A percentile compares a stretch with the other conserved stretches of the same genome.
phyloP scores from a whole-genome alignment of 2,329 filamentous ascomycete genomes.

The Paraphaeosphaeria minitans region DNA sequence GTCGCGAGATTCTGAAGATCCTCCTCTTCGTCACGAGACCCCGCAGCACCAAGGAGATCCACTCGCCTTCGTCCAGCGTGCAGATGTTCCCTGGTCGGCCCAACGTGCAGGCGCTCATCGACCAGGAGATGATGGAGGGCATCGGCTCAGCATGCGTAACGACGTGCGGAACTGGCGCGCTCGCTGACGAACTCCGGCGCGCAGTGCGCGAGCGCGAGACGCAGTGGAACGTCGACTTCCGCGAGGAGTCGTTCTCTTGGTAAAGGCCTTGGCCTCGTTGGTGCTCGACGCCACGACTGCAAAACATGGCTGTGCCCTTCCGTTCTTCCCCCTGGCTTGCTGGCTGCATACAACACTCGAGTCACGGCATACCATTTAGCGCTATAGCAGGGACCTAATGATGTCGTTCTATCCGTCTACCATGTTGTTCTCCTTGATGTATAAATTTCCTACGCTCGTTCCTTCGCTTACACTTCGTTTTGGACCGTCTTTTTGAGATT shows the following conservation, averaged over 20 bases:
- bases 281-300: conserved; percentile 2
- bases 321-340: conserved; percentile 1
- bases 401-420: conserved; percentile 10
- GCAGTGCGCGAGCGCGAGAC: conserved; percentile 70
- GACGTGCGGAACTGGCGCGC: conserved; percentile 74
- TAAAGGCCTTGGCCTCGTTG: conserved; percentile 34
- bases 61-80: conserved; percentile 76
- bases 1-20: conserved; percentile 82
- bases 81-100: conserved; percentile 92
- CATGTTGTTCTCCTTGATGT: conserved; percentile 29
- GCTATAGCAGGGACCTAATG: conserved; percentile 8
- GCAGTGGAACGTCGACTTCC: conserved; percentile 72
- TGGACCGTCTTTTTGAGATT: conserved; percentile 5
- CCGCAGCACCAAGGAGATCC: conserved; percentile 79
- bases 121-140: conserved; percentile 80
- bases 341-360: conserved; percentile 1
- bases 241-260: conserved; percentile 78
- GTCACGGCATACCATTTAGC: background rate
- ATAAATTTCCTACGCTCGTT: conserved; percentile 34
- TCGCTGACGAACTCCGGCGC: conserved; percentile 75
- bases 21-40: conserved; percentile 91
- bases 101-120: conserved; percentile 77
- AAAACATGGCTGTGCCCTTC: conserved; percentile 3
- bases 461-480: conserved; percentile 6
- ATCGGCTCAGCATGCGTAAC: conserved; percentile 88